These are phyloP conservation scores for Hypoxylon lenormandii DNA, from an alignment of 495 filamentous ascomycete species.

Conservation along the genomic window DNA sequence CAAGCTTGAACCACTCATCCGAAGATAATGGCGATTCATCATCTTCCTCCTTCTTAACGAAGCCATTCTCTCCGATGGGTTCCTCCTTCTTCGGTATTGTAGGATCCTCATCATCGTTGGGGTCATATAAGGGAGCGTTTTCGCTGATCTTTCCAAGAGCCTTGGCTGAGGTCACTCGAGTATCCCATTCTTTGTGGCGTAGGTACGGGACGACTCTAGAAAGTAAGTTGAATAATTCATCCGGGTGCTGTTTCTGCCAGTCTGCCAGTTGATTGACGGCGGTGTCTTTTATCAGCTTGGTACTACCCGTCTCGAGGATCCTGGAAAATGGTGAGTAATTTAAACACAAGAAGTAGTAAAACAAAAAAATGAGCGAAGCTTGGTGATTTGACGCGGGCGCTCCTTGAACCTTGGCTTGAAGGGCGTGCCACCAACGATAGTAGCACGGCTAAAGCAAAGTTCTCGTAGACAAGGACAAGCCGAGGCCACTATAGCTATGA, in stretches of 20 bases:
- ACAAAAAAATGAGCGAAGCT: background rate
- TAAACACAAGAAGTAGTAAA: constrained; percentile 14
- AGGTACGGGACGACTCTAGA: constrained; percentile 94
- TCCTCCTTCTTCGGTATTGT: constrained; percentile 66
- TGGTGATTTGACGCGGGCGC: no score
- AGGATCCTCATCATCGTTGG: constrained; percentile 71
- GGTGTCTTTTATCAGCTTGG: constrained; percentile 91
- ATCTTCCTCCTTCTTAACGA: constrained; percentile 67
- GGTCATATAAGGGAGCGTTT: constrained; percentile 87
- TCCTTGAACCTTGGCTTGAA: no score
- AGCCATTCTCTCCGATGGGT: constrained; percentile 46
- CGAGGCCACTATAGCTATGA: no score
- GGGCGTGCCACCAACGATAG: no score
- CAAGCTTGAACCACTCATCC: constrained; percentile 75
- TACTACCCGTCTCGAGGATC: constrained; percentile 95
- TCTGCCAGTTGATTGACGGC: constrained; percentile 96
- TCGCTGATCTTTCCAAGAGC: constrained; percentile 92
- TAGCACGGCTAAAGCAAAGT: no score
- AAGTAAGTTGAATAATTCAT: constrained; percentile 96
- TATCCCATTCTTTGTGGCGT: constrained; percentile 94
- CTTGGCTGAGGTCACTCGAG: constrained; percentile 86
- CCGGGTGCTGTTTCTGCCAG: constrained; percentile 96
- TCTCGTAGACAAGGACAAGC: no score
- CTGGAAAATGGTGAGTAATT: constrained; percentile 62
- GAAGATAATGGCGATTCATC: constrained; percentile 51